Evolutionary conservation across 2,329 filamentous ascomycete species (phyloP).

Genomic region (Xylogone sp.): DNA sequence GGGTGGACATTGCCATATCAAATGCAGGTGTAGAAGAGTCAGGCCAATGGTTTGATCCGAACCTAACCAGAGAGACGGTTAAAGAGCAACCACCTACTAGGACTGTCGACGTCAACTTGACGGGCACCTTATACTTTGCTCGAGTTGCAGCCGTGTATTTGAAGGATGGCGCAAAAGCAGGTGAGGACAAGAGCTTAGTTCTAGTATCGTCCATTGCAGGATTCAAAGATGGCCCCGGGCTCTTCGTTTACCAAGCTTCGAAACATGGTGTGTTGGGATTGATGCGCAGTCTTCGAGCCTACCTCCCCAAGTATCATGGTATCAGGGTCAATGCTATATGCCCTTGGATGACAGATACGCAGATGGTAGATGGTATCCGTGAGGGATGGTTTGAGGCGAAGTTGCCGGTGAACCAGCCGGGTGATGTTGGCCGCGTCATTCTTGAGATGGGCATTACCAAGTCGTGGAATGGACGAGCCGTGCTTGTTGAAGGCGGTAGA

Average conservation of each 20-base stretch:
- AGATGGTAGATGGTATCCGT: constrained; percentile 33
- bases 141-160: constrained; percentile 13
- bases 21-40: constrained; percentile 51
- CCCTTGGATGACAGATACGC: constrained; percentile 50
- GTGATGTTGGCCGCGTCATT: constrained; percentile 43
- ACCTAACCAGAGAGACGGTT: constrained; percentile 2
- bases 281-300: constrained; percentile 40
- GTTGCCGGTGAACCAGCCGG: constrained; percentile 31
- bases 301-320: constrained; percentile 30
- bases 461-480: constrained; percentile 42
- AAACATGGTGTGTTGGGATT: constrained; percentile 52
- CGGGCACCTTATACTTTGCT: constrained; percentile 13
- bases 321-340: constrained; percentile 54
- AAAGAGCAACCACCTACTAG: constrained; percentile 42
- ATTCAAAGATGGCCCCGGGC: constrained; percentile 31
- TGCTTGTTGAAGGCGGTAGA: constrained; percentile 37
- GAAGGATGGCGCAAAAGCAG: neutral
- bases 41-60: constrained; percentile 30
- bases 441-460: constrained; percentile 44
- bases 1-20: constrained; percentile 15
- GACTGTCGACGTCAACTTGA: constrained; percentile 13
- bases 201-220: constrained; percentile 44
- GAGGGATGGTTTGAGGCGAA: constrained; percentile 28
- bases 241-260: constrained; percentile 2
- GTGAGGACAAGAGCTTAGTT: constrained; percentile 10